Percentiles rank a stretch among this genome's conserved stretches.
Conservation (phyloP, 2,329 filamentous ascomycete genomes). For the Cladophialophora carrionii region DNA sequence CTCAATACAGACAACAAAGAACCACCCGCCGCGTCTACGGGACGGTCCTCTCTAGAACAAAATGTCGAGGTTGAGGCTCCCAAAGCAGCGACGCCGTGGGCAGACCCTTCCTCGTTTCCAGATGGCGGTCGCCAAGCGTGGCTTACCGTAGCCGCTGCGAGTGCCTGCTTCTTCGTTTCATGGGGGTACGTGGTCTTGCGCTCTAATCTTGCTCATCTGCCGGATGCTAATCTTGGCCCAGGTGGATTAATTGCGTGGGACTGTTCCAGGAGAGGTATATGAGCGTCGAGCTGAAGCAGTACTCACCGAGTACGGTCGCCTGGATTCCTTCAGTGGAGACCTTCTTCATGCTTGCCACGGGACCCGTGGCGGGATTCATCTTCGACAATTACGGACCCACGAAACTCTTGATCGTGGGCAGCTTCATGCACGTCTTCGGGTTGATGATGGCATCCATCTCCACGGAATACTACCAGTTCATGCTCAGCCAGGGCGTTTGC, state of each 20-base stretch:
- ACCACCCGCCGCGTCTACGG: slow-evolving; percentile 6
- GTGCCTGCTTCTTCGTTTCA: slow-evolving; percentile 53
- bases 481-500: slow-evolving; percentile 60
- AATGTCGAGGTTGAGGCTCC: slow-evolving; percentile 18
- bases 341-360: slow-evolving; percentile 47
- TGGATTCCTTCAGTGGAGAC: slow-evolving; percentile 63
- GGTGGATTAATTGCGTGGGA: slow-evolving; percentile 49
- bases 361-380: slow-evolving; percentile 65
- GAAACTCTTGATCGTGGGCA: slow-evolving; percentile 56
- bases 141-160: slow-evolving; percentile 58
- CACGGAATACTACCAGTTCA: slow-evolving; percentile 60
- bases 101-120: slow-evolving; percentile 58
- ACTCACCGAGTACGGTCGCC: slow-evolving; percentile 60
- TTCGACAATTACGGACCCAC: slow-evolving; percentile 67
- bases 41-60: slow-evolving; percentile 24
- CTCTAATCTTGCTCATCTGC: neutral
- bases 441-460: slow-evolving; percentile 63
- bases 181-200: slow-evolving; percentile 56
- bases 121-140: slow-evolving; percentile 63
- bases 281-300: slow-evolving; percentile 51
- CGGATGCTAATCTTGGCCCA: slow-evolving; percentile 16
- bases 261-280: slow-evolving; percentile 65
- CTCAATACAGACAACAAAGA: slow-evolving; percentile 5
- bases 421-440: slow-evolving; percentile 60
- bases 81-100: slow-evolving; percentile 32